Base-by-base conservation (phyloP, 495 filamentous ascomycete genomes). In the Podospora comata region DNA sequence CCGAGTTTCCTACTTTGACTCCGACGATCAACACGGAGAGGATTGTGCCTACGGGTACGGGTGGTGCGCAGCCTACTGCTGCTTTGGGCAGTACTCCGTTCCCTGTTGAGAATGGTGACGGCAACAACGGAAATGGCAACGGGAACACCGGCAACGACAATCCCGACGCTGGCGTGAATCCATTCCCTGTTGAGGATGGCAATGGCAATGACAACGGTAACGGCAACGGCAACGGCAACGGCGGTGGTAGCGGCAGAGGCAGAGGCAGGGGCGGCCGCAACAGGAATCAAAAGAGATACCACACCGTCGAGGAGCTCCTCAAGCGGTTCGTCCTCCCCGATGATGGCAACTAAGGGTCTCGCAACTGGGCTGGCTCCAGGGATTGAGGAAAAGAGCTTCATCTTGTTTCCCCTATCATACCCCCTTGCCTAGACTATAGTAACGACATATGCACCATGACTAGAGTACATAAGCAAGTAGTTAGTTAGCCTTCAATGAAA, bases 1-100 rank as follows among this genome's bases (percentile, higher is more conserved):
- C 60, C 44, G 60, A 63, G 0, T 59, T 60, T 4, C 67, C 70
- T n/a, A 32, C 34, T 7, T n/a, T 44, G 30, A 63, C 61, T 13
- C 61, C 61, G 2, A 63, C 30, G n/a, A n/a, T 44, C 18, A 32
- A 19, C 18, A 18, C 32, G 16, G 61, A 18, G 20, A 20, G 23
- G 59, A 1, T 27, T 27, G 20, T n/a, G 32, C 28, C 59, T 16
- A 18, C 27, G 20, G 59, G 26, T 30, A 28, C 59, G 6, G 20
- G 1, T 61, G 20, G 23, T 61, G 16, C 59, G 20, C 39, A 48
- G 39, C 16, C 59, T 61, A 28, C 59, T 2, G 2, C 5, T 32
- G 59, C 59, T 19, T 2, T 18, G 9, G 56, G 19, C 20, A n/a
- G 56, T 4, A 58, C 20, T 20, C 16, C 59, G 6, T 6, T 30